Evolutionary conservation across 345 rosid species (phyloP).

Genomic region (Lepidium sativum): DNA sequence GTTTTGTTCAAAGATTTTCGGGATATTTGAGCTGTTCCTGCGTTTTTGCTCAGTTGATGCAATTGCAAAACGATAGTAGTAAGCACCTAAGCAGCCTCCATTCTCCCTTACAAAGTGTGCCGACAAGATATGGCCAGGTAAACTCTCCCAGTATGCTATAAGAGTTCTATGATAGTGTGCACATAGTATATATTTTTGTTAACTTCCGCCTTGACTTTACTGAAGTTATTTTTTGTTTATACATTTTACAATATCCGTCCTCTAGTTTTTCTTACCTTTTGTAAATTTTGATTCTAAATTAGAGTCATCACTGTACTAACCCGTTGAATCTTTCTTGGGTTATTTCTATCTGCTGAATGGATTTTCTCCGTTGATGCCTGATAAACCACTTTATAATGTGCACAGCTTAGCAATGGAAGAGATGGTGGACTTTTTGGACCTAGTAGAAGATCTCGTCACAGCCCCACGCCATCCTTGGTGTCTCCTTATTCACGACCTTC

Average conservation of each 20-base stretch:
- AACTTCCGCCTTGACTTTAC: not conserved
- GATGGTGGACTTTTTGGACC: slow-evolving; percentile 69
- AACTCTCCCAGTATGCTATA: not conserved
- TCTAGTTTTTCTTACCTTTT: slow-evolving; percentile 3
- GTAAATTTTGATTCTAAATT: slow-evolving; percentile 9
- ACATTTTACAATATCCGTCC: not conserved
- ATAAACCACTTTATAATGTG: slow-evolving; percentile 4
- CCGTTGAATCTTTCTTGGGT: not conserved
- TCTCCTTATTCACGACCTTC: slow-evolving; percentile 36
- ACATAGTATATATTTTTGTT: not conserved
- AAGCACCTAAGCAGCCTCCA: slow-evolving; percentile 28
- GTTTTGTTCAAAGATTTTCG: not conserved
- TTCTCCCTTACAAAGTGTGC: slow-evolving; percentile 41
- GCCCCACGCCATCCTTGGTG: slow-evolving; percentile 9
- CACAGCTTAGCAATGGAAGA: slow-evolving; percentile 34
- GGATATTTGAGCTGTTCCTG: slow-evolving; percentile 8
- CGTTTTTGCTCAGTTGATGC: slow-evolving; percentile 33
- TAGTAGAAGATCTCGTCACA: slow-evolving; percentile 44
- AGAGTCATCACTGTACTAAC: not conserved
- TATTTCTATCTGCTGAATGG: not conserved
- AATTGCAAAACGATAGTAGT: slow-evolving; percentile 37
- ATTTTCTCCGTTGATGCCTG: slow-evolving; percentile 1
- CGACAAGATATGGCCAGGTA: slow-evolving; percentile 60
- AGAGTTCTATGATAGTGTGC: not conserved
- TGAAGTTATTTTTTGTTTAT: not conserved